phyloP scores from a whole-genome alignment of 768 basidiomycete genomes.

The Panaeolus cyanescens region DNA sequence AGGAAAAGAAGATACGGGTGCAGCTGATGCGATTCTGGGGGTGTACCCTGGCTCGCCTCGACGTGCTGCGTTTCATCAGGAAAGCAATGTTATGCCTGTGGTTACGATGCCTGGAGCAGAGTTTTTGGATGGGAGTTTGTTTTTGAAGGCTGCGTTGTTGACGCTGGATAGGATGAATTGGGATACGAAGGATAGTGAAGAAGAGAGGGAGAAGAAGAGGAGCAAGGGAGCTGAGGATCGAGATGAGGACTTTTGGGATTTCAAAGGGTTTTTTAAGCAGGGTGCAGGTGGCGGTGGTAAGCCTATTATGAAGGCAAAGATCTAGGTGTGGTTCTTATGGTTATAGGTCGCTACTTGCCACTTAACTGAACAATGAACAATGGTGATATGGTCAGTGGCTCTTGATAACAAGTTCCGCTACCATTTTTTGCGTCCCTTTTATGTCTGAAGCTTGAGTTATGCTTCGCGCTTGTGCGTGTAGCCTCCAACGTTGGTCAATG shows the following conservation, averaged over 20 bases:
- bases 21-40: background rate
- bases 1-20: background rate
- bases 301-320: slow-evolving; percentile 1
- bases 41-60: background rate
- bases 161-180: slow-evolving; percentile 45
- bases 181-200: slow-evolving; percentile 36
- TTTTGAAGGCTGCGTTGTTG: slow-evolving; percentile 57
- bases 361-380: no score
- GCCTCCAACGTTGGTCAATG: no score
- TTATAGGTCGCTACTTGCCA: background rate
- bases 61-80: background rate
- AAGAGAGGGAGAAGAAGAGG: background rate
- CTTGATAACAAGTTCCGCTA: no score
- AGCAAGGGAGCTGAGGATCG: slow-evolving; percentile 31
- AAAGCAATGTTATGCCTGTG: background rate
- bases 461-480: no score
- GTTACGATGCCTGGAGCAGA: slow-evolving; percentile 47
- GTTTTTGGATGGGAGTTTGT: slow-evolving; percentile 61
- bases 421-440: no score
- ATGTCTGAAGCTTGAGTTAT: no score
- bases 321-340: background rate
- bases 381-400: no score
- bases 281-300: background rate
- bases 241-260: slow-evolving; percentile 22
- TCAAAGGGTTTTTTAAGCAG: slow-evolving; percentile 17